Evolutionary conservation across 108 stramenopile genomes (phyloP), one percentile per base, ranked within the genome.

Genomic region (Pseudonitzschia pungens): DNA sequence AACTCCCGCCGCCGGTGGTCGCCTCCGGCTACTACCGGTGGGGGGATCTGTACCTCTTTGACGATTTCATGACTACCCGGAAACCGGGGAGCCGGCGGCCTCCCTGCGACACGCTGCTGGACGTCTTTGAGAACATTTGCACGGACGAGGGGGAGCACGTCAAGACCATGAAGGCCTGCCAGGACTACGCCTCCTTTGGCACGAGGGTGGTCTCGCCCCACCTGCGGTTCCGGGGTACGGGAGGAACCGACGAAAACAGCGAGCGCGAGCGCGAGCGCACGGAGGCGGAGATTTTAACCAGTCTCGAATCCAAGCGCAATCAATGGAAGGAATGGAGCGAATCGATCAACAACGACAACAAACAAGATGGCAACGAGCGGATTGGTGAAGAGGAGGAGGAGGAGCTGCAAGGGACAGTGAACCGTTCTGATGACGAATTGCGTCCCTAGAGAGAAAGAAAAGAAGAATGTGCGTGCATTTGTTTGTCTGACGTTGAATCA

Each of bases 11-110:
- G 1, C 91, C 92, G 1, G 64, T 73, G 42, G 77, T 87, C 21
- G 92, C 92, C 22, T 70, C 75, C 24, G 74, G 87, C 8, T 96
- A 94, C 80, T 96, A 93, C 69, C 58, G 68, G 22, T 75, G 68
- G 9, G 92, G 85, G 0, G 85, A 96, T 72, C 84, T 89, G 54
- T 96, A 89, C 71, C 74, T 95, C 64, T 97, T 96, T 74, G 95
- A 97, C 70, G 79, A 78, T 44, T 82, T 83, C 58, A 58, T 68
- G 43, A 79, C 78, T 12, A 58, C 63, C 22, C 27, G 29, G 18
- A n/a, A 20, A 21, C 53, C 52, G 26, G 18, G 48, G 31, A 22
- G 22, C 32, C 42, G 16, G 29, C 83, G 93, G 26, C 75, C 88
- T 31, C 88, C 88, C 74, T 85, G 68, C 79, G 89, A 33, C 68